Evolutionary conservation across 345 rosid species (phyloP), one percentile per base, ranked within the genome.

Genomic region (Gossypium sturtianum): DNA sequence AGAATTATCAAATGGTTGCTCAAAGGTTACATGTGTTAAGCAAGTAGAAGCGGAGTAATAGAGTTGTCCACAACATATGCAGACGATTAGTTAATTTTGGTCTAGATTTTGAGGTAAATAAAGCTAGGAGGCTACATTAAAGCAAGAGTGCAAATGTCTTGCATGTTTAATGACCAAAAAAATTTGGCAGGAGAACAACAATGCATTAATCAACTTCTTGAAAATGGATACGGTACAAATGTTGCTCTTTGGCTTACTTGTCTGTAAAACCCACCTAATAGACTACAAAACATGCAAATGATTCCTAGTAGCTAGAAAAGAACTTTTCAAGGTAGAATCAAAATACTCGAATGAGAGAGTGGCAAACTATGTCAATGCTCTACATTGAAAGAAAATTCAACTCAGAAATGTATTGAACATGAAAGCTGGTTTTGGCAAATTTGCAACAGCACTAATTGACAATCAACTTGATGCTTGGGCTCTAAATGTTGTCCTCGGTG

Each of bases 341-440:
- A 91, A 89, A 77, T 94, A 88, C 83, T 94, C 97, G 98, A 78
- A 74, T n/a, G 97, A 89, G 72, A 92, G 82, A 74, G 82, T 94
- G 71, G 81, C 81, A 61, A 83, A 93, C 82, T 92, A 88, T 80
- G 87, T 91, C 20, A 86, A 89, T 22, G 90, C 79, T 75, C 83
- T 92, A 72, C 91, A 84, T 25, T 92, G 98, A 97, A 90, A 88
- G 87, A 84, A 89, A 78, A 73, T 87, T 66, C 90, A 83, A 76
- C 78, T 92, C 12, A 86, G 97, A 92, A 94, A 94, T 79, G 91
- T 94, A n/a, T 25, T 94, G 88, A 98, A 94, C 86, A 92, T 94
- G 98, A 94, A 77, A 85, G 95, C 97, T 71, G 87, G 95, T 84
- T 94, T 82, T 86, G 98, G 84, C 86, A 92, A 98, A 79, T 94